Evolutionary conservation across 345 rosid species (phyloP), one percentile per base, ranked within the genome.

Genomic region (Populus ilicifolia): DNA sequence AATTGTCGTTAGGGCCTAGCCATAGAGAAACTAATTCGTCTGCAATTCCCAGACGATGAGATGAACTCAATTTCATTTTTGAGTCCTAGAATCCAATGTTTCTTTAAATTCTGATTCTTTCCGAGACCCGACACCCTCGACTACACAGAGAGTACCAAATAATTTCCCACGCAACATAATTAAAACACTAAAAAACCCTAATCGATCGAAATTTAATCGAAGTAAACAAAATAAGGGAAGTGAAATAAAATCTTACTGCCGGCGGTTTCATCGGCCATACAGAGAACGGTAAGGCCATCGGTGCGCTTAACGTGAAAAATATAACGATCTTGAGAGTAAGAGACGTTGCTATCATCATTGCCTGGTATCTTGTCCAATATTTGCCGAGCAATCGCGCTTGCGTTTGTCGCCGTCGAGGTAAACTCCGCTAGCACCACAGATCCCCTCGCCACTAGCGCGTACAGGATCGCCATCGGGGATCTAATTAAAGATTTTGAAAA

Each of bases 241-340:
- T 23, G 33, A 10, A 38, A 30, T 11, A 21, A 44, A 20, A 68
- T 67, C 90, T 69, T 86, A 95, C 97, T 89, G 80, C 94, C 99
- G 82, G 97, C 89, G 67, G 91, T 88, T 69, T 95, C 98, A 44
- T 95, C 98, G 44, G 99, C 98, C 98, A 95, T 92, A 81, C 99
- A 95, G 78, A 95, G 97, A 78, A 89, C 96, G 82, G 99, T 86
- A 82, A 95, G 99, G 77, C 99, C 99, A 79, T 95, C 99, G 82
- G 97, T 93, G 78, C 99, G 96, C 67, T 92, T 92, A 77, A 95
- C 91, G 69, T 95, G 98, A 82, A 95, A 95, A 76, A 93, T 89
- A 74, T 85, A 92, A 1, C 98, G 99, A 81, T 90, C 99, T 83
- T 95, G 98, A 76, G 99, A 95, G 78, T 90, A 95, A 1, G 98